Evolutionary conservation across 1,284 basidiomycete species (phyloP).

Genomic region (Apiotrichum porosum): DNA sequence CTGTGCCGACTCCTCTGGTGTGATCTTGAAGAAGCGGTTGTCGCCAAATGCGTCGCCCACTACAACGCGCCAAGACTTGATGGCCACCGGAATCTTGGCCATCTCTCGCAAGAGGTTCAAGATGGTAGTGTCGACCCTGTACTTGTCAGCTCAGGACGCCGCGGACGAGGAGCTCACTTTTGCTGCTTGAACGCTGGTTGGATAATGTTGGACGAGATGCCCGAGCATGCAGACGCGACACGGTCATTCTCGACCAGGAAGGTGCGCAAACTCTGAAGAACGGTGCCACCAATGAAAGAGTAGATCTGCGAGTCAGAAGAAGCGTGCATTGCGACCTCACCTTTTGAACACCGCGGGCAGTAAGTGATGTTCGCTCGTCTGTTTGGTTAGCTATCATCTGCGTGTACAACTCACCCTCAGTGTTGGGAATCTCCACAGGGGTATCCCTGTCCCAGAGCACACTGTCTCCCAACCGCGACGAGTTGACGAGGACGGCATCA

Average conservation of each 20-base stretch:
- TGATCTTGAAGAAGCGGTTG: constrained; percentile 70
- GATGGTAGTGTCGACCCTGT: constrained; percentile 44
- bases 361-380: neutral
- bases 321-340: no score
- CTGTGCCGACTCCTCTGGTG: constrained; percentile 52
- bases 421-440: neutral
- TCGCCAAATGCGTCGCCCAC: constrained; percentile 81
- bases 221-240: constrained; percentile 68
- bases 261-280: constrained; percentile 71
- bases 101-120: constrained; percentile 71
- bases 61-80: constrained; percentile 78
- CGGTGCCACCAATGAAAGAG: constrained; percentile 63
- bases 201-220: constrained; percentile 80
- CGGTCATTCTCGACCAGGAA: constrained; percentile 84
- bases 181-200: constrained; percentile 60
- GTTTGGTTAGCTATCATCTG: neutral
- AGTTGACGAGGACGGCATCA: constrained; percentile 70
- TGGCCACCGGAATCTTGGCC: constrained; percentile 67
- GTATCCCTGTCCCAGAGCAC: constrained; percentile 19
- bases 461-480: constrained; percentile 63
- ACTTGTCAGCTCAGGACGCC: constrained; percentile 18
- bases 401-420: constrained; percentile 4
- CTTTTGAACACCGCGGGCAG: neutral
- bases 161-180: constrained; percentile 16
- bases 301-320: no score